Evolutionary conservation across 345 rosid genomes (phyloP), one percentile per base, ranked within the genome.

Genomic region (Populus alba): DNA sequence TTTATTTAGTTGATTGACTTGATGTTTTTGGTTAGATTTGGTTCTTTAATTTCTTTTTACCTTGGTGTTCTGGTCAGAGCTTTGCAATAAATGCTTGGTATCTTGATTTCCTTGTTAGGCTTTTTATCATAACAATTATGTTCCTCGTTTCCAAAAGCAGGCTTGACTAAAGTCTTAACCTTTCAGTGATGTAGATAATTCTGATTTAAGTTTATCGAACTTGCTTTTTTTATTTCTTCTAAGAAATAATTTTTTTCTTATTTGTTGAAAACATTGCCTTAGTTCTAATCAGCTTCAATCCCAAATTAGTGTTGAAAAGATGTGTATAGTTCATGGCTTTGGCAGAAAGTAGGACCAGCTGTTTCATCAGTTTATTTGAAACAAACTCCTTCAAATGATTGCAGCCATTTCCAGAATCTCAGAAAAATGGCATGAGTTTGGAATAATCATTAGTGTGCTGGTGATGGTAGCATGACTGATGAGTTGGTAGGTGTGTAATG

Each of bases 21-120:
- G 31, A 68, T 18, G 63, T 18, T 75, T 29, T 2, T 75, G 78
- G 33, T 65, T 38, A 37, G 53, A 53, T 68, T 16, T 76, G 55
- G 29, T 25, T 7, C 71, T 76, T 31, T 67, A 63, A 53, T 17
- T 11, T 37, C 13, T 47, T 29, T 5, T 25, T 63, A 39, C n/a
- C 53, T 23, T 31, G 13, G 29, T 62, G 1, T 20, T 63, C 57
- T 38, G 31, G 12, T 27, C 22, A 31, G 63, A 53, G 68, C 25
- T 5, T 57, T 38, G 16, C 57, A 25, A 15, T 57, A 37, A 23
- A 35, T 38, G 2, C 29, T 20, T 8, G 16, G 37, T 41, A 7
- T 22, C 15, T 29, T 63, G 20, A 29, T 37, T 43, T 66, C 5
- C 51, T n/a, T 29, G 37, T 13, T 49, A 7, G 29, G 25, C 8